Evolutionary conservation across 1,139 yeast genomes (phyloP).

Genomic region (Tardiomyces digboiensis): DNA sequence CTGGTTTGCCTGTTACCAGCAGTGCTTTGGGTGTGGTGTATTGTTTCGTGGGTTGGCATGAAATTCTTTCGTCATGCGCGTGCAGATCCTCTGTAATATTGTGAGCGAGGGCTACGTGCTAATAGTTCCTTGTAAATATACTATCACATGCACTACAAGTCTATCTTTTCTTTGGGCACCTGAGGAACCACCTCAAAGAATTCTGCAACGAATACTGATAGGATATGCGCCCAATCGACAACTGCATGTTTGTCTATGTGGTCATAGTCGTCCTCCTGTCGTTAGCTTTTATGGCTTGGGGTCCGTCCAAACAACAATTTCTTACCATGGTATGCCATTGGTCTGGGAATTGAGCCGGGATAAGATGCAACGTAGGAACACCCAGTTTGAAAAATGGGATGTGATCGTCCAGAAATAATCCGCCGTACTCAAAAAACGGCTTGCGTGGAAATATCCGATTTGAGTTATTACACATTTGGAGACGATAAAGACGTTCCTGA

Average conservation of each 20-base stretch:
- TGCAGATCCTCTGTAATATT: constrained; percentile 7
- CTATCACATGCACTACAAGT: too few species aligned
- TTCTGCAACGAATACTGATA: constrained; percentile 27
- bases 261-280: constrained; percentile 29
- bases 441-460: constrained; percentile 5
- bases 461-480: constrained; percentile 3
- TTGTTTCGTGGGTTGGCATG: constrained; percentile 68
- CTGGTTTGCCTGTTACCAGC: constrained; percentile 42
- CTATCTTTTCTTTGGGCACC: neutral
- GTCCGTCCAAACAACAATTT: too few species aligned
- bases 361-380: constrained; percentile 40
- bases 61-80: constrained; percentile 69
- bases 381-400: constrained; percentile 38
- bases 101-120: too few species aligned
- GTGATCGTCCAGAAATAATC: constrained; percentile 43
- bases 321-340: constrained; percentile 47
- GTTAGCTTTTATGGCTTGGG: too few species aligned
- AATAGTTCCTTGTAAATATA: too few species aligned
- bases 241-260: constrained; percentile 25
- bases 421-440: constrained; percentile 12
- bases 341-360: constrained; percentile 40
- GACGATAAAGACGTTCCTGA: constrained; percentile 1
- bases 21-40: constrained; percentile 69
- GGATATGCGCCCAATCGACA: constrained; percentile 28
- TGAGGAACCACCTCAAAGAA: constrained; percentile 17